A percentile compares a stretch with the other conserved stretches of the same genome.
Conservation (phyloP, 441 rosid species). For the Eugenia klotzschiana region DNA sequence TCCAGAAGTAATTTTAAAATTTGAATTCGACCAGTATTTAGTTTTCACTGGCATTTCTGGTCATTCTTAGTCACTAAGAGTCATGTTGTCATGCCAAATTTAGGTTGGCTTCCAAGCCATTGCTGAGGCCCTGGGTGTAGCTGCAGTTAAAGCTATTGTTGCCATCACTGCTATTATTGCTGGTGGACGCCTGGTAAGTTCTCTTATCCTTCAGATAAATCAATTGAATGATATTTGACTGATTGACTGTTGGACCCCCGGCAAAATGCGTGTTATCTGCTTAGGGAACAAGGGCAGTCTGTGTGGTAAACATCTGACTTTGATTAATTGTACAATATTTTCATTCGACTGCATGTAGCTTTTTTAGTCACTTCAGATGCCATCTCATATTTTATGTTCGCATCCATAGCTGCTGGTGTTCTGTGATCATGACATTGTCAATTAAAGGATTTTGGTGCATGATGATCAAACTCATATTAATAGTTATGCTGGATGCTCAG, state of each 20-base stretch:
- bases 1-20: background rate
- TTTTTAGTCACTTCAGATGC: background rate
- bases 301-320: background rate
- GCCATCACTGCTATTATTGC: constrained; percentile 94
- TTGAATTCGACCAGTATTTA: background rate
- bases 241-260: background rate
- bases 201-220: background rate
- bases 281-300: background rate
- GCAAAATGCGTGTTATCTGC: constrained; percentile 1
- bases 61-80: background rate
- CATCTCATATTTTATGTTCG: background rate
- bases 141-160: constrained; percentile 92
- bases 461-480: background rate
- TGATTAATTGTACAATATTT: background rate
- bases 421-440: background rate
- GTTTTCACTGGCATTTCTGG: background rate
- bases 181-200: constrained; percentile 90
- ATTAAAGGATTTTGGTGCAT: background rate
- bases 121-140: constrained; percentile 95
- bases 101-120: constrained; percentile 95
- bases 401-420: background rate
- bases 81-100: constrained; percentile 13
- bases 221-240: constrained; percentile 3
- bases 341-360: background rate
- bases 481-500: background rate